Conservation (phyloP, 768 basidiomycete genomes). For the Chalciporus piperatus region DNA sequence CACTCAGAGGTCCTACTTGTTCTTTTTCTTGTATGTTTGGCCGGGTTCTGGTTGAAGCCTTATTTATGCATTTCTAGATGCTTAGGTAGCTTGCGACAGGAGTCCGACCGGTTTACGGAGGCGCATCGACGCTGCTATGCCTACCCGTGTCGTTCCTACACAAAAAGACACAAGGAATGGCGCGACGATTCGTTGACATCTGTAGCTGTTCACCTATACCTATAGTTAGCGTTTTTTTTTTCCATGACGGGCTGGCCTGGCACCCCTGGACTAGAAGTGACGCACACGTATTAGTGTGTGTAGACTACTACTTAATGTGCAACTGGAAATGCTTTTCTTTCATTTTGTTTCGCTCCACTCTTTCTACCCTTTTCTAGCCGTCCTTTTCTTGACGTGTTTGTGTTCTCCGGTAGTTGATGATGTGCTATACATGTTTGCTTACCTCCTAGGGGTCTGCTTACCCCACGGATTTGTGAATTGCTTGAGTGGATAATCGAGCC, state of each 20-base stretch:
- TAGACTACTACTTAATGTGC: slow-evolving; percentile 2
- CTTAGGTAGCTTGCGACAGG: slow-evolving; percentile 19
- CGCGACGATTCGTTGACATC: slow-evolving; percentile 6
- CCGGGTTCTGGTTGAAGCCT: slow-evolving; percentile 22
- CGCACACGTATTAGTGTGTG: background rate
- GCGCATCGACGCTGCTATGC: background rate
- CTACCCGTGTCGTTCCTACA: background rate
- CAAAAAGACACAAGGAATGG: background rate
- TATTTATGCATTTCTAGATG: slow-evolving; percentile 25
- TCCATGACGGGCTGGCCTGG: slow-evolving; percentile 24
- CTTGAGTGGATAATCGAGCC: too few relatives aligned
- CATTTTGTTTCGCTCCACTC: background rate
- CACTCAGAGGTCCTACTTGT: background rate
- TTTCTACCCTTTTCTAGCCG: background rate
- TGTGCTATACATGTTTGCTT: background rate
- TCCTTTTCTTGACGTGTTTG: background rate
- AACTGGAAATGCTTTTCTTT: slow-evolving; percentile 13
- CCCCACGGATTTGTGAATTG: too few relatives aligned
- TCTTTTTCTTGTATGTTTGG: slow-evolving; percentile 9
- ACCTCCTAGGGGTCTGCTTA: too few relatives aligned
- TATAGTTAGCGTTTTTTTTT: background rate
- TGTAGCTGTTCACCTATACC: slow-evolving; percentile 7
- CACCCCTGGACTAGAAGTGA: background rate
- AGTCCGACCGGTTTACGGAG: slow-evolving; percentile 5
- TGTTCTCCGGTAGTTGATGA: background rate